These are phyloP conservation scores for Pecoramyces ruminantium DNA, from an alignment of 192 early-diverging fungal species.

Conservation along the genomic window DNA sequence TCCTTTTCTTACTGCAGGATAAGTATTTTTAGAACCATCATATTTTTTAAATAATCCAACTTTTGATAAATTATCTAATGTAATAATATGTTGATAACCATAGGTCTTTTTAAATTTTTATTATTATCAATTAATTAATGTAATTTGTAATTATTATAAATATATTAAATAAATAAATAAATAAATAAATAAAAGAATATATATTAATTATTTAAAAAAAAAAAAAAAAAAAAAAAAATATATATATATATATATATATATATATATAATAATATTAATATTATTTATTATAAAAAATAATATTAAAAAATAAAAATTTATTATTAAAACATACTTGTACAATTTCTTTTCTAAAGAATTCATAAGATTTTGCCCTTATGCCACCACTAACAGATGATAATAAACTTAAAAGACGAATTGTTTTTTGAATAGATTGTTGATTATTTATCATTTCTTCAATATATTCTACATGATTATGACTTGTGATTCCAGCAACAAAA, in stretches of 20 bases:
- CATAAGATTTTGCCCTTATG: conserved; percentile 67
- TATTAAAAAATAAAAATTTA: too few relatives aligned
- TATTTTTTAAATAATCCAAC: conserved; percentile 46
- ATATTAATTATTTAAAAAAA: too few relatives aligned
- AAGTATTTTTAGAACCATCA: conserved; percentile 21
- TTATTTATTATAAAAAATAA: too few relatives aligned
- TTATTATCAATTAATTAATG: too few relatives aligned
- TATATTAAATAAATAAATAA: too few relatives aligned
- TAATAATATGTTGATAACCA: conserved; percentile 76
- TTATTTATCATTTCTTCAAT: conserved; percentile 74
- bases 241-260: too few relatives aligned
- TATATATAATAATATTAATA: too few relatives aligned
- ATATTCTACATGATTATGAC: conserved; percentile 51
- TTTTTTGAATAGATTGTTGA: conserved; percentile 47
- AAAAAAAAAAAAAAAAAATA: too few relatives aligned
- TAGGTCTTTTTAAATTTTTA: conserved; percentile 45
- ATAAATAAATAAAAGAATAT: too few relatives aligned
- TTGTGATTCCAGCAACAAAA: conserved; percentile 52
- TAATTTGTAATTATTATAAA: too few relatives aligned
- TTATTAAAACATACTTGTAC: conserved; percentile 33
- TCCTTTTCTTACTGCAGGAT: conserved; percentile 40
- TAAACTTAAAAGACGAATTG: conserved; percentile 67
- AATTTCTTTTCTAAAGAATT: conserved; percentile 68
- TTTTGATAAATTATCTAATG: conserved; percentile 56
- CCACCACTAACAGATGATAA: conserved; percentile 67